A percentile compares a stretch with the other conserved stretches of the same genome.
Evolutionary conservation across 257 asterid species (phyloP).

Genomic region (Paulownia fortunei): DNA sequence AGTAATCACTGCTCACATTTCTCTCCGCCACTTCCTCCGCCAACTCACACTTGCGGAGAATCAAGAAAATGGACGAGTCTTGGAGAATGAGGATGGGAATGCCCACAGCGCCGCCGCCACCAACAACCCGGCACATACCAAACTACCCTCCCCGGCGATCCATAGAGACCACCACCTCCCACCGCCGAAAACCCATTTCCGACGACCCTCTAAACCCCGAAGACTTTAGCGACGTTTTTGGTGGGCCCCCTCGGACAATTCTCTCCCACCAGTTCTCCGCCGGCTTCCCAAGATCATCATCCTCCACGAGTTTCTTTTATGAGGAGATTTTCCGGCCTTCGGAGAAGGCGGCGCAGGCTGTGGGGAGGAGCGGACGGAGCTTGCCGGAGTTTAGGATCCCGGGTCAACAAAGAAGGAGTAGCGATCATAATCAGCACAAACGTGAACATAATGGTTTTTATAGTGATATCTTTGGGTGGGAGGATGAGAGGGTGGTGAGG

Average conservation of each 20-base stretch:
- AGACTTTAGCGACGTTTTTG: slow-evolving; percentile 80
- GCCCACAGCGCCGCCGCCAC: slow-evolving; percentile 42
- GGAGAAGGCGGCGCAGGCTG: slow-evolving; percentile 36
- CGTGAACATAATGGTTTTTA: slow-evolving; percentile 50
- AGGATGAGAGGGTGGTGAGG: slow-evolving; percentile 56
- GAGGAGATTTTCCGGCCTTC: slow-evolving; percentile 59
- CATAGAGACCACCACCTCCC: slow-evolving; percentile 41
- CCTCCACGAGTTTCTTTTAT: slow-evolving; percentile 42
- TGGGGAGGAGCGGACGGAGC: slow-evolving; percentile 48
- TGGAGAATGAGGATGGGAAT: slow-evolving; percentile 74
- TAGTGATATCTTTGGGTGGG: slow-evolving; percentile 69
- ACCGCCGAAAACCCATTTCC: slow-evolving; percentile 42
- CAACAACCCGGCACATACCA: slow-evolving; percentile 18
- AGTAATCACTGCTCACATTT: slow-evolving; percentile 28
- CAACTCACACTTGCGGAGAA: slow-evolving; percentile 18
- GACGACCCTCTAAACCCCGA: slow-evolving; percentile 45
- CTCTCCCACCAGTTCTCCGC: slow-evolving; percentile 56
- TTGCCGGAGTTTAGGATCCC: slow-evolving; percentile 80
- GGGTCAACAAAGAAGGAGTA: slow-evolving; percentile 29
- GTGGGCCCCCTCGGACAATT: slow-evolving; percentile 78
- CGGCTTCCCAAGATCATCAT: slow-evolving; percentile 41
- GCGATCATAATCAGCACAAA: slow-evolving; percentile 24
- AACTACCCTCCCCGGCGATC: slow-evolving; percentile 53
- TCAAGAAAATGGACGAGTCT: slow-evolving; percentile 62
- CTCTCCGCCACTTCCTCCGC: slow-evolving; percentile 20